Evolutionary conservation across 2,329 filamentous ascomycete species (phyloP), one percentile per base, ranked within the genome.

Genomic region (Lojkania enalia): DNA sequence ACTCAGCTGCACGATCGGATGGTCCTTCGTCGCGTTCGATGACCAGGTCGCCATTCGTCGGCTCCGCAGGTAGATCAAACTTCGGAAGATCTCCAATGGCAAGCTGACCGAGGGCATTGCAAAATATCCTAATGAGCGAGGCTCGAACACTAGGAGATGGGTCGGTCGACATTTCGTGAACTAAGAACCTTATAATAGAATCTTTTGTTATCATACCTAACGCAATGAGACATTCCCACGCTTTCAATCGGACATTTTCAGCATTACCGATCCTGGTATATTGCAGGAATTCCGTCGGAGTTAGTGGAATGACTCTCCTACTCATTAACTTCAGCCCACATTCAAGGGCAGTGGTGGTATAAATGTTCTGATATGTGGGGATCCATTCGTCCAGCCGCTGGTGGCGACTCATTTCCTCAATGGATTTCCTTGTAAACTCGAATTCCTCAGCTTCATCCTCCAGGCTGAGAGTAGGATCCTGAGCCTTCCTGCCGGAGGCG

Each of bases 341-440:
- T n/a, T 79, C 73, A 14, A 86, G 70, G 15, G 82, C 81, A 11
- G 82, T 82, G 11, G 75, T 74, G 1, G 83, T 81, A 61, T 84
- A 83, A 18, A 84, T 68, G 53, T 86, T 86, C 43, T 84, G 82
- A 58, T 78, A 84, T 0, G 83, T 85, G 29, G 80, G 77, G 2
- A 82, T 81, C 81, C 82, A 86, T 62, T 86, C 83, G 54, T 86
- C 83, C 61, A 85, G 80, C 25, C 83, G 75, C 42, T 82, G 74
- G 50, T 84, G 82, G 21, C 83, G 76, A 51, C 84, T 80, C 25
- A 86, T 80, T 58, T 84, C 82, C 19, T 78, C 77, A 19, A 85
- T 71, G 2, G 80, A 80, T 41, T 79, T 77, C 44, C 73, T 73
- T 46, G 80, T 76, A 27, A 85, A 77, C 5, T 74, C 70, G 32